phyloP scores from a whole-genome alignment of 1,284 basidiomycete genomes.

The Phenoliferia sp. region DNA sequence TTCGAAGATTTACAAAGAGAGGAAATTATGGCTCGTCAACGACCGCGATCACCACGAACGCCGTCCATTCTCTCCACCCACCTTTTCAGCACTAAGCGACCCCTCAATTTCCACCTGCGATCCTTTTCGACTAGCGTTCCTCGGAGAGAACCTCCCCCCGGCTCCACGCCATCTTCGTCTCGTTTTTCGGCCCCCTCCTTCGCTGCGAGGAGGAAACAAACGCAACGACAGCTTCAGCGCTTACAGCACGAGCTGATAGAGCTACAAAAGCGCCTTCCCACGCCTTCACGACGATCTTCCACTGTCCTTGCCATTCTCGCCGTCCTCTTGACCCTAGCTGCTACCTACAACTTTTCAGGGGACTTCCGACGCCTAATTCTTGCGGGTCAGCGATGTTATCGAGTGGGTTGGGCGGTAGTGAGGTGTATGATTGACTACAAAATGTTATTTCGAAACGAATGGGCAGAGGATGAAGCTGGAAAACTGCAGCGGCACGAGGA shows the following conservation, averaged over 20 bases:
- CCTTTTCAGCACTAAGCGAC: too few species aligned
- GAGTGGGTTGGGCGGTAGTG: constrained; percentile 47
- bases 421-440: constrained; percentile 76
- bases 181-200: not conserved
- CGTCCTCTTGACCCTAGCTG: constrained; percentile 4
- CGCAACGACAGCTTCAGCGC: not conserved
- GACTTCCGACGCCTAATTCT: constrained; percentile 47
- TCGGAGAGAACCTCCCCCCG: not conserved
- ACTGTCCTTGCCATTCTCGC: constrained; percentile 1
- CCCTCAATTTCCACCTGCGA: too few species aligned
- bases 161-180: not conserved
- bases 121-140: not conserved
- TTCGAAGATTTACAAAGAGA: too few species aligned
- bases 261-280: not conserved
- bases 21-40: too few species aligned
- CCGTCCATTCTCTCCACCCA: too few species aligned
- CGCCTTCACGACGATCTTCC: not conserved
- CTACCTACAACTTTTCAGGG: constrained; percentile 42
- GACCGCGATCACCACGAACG: too few species aligned
- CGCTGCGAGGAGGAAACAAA: not conserved
- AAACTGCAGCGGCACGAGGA: constrained; percentile 48
- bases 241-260: not conserved
- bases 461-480: constrained; percentile 24
- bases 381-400: constrained; percentile 56
- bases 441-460: constrained; percentile 56